Evolutionary conservation across 192 early-diverging fungal genomes (phyloP), one percentile per base, ranked within the genome.

Genomic region (Mortierella antarctica): DNA sequence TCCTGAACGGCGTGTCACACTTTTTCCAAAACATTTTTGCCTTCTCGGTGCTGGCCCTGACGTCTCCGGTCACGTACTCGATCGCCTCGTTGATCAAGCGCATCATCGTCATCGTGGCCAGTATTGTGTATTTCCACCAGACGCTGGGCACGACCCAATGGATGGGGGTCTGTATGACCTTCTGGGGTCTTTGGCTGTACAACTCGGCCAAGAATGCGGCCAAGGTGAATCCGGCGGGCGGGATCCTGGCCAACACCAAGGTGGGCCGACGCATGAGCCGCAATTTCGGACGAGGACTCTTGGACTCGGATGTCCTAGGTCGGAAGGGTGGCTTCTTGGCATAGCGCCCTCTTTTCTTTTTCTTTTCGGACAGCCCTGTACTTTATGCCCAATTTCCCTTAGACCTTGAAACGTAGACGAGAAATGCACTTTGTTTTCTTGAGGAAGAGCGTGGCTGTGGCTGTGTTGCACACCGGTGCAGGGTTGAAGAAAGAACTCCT

Each of bases 61-160:
- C 95, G 6, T 91, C 90, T 2, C 93, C 95, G 3, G 93, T 97
- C 44, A 96, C 95, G 1, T 97, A 96, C 82, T 93, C 91, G 15
- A 94, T 97, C 57, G 90, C 93, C 8, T 92, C 91, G 5, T 86
- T 97, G 63, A 83, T 95, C 62, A 97, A 97, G 82, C 89, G 96
- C n/a, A 95, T 97, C 57, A 89, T 95, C 74, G 95, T 97, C 39
- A 96, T 97, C 83, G 88, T 91, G 23, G 91, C 92, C 40, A 86
- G 88, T 57, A 95, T 97, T 54, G 60, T 95, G 12, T 97, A 93
- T 84, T 95, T 95, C 82, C 89, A 91, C 53, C 93, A 97, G 70
- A 83, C 88, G 15, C 89, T 96, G 2, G 85, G 86, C 14, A 48
- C 75, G 0, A 69, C 90, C 4, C 95, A 97, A 82, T 88, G 85